A percentile compares a stretch with the other conserved stretches of the same genome.
Evolutionary conservation across 345 rosid species (phyloP).

Genomic region (Hibiscus trionum): DNA sequence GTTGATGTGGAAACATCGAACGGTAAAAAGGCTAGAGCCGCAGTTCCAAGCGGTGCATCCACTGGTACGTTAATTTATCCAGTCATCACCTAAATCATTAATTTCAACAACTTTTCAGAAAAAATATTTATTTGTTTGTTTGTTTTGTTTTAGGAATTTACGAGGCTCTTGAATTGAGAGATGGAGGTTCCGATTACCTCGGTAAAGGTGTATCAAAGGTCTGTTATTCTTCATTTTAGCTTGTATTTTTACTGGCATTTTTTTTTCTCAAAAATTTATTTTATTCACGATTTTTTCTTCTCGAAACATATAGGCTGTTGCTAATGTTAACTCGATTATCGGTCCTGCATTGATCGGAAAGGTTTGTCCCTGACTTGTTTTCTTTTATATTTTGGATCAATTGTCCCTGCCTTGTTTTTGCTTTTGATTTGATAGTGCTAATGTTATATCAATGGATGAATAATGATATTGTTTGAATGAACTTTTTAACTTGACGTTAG

Average conservation of each 20-base stretch:
- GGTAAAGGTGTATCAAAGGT: constrained; percentile 97
- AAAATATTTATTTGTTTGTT: background rate
- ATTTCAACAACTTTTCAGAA: background rate
- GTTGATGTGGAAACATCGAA: constrained; percentile 55
- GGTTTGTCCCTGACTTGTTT: constrained; percentile 27
- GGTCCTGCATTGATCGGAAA: constrained; percentile 90
- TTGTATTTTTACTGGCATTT: background rate
- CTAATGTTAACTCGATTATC: constrained; percentile 64
- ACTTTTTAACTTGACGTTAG: background rate
- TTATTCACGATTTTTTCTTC: background rate
- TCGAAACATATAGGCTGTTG: constrained; percentile 52
- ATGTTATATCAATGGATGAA: background rate
- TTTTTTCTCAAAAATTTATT: background rate
- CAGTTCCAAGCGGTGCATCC: constrained; percentile 97
- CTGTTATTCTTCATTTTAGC: background rate
- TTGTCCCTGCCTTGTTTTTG: background rate
- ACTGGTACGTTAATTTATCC: constrained; percentile 45
- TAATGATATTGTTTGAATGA: background rate
- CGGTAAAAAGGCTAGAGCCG: constrained; percentile 61
- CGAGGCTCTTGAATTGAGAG: constrained; percentile 93
- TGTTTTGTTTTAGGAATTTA: constrained; percentile 48
- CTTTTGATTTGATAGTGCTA: background rate
- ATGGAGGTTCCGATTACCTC: constrained; percentile 92
- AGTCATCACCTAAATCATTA: background rate
- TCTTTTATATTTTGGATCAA: too few relatives aligned